Evolutionary conservation across 495 filamentous ascomycete species (phyloP), one percentile per base, ranked within the genome.

Genomic region (Neurospora discreta): DNA sequence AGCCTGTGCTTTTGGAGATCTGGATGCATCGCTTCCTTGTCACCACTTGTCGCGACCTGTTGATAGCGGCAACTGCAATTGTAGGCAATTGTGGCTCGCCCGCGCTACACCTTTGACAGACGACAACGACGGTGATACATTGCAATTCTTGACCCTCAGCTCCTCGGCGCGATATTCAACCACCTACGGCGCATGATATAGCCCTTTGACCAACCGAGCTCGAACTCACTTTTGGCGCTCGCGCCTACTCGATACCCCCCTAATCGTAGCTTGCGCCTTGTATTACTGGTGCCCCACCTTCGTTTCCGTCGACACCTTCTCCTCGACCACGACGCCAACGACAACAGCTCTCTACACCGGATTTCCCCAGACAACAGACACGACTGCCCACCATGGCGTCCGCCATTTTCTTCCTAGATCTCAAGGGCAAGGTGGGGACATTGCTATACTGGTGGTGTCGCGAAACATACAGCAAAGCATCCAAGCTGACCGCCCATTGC

Each of bases 401-500:
- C 70, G 96, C 96, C 58, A 80, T 99, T 80, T 99, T 99, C 87
- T 99, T 99, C 81, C 91, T 99, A 77, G 96, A 99, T 82, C 87
- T 99, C 70, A 99, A 99, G 92, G 96, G 96, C 91, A 99, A 99
- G 91, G 93, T 95, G 46, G 86, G 70, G 77, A 68, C n/a, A 33
- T 6, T 41, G 70, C 30, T 41, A 40, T 70, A 8, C 8, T 39
- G 30, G 52, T 39, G 43, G 42, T 20, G 58, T 40, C 69, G 30
- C 26, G 11, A 26, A 26, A 26, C 26, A 20, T 26, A 60, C 33
- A 36, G 33, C 33, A 33, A 60, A 39, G 33, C 52, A 60, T 13
- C 39, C 36, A 68, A 58, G 26, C 68, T 46, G 71, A 40, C 52
- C 39, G 52, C 52, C 52, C 52, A 65, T 33, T 65, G 52, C 52